Evolutionary conservation across 768 basidiomycete species (phyloP).

Genomic region (Coprinopsis marcescibilis): DNA sequence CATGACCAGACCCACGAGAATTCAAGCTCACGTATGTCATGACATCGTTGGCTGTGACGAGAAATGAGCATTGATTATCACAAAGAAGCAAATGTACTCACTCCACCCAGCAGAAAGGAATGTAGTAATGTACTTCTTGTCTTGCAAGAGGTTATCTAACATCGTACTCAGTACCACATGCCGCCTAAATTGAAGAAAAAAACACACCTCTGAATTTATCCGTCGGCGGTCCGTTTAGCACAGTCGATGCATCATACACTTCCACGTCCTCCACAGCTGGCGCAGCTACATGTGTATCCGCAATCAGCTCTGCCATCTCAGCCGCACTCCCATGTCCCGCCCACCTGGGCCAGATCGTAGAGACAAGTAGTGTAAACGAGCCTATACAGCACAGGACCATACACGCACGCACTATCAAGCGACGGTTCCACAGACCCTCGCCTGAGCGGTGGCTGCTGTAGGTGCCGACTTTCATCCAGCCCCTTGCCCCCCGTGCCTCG

Average conservation of each 20-base stretch:
- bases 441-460: too few species aligned
- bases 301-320: too few species aligned
- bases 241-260: background rate
- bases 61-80: background rate
- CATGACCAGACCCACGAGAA: background rate
- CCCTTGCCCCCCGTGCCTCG: too few species aligned
- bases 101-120: slow-evolving; percentile 3
- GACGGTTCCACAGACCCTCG: too few species aligned
- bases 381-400: too few species aligned
- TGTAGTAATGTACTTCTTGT: slow-evolving; percentile 1
- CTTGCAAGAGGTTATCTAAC: background rate
- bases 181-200: background rate
- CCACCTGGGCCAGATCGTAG: too few species aligned
- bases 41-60: slow-evolving; percentile 2
- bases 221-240: background rate
- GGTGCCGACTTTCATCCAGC: too few species aligned
- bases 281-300: background rate
- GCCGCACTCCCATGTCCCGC: too few species aligned
- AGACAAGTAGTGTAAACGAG: too few species aligned
- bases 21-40: background rate
- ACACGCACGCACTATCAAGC: too few species aligned
- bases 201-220: background rate
- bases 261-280: background rate
- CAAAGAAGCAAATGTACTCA: background rate
- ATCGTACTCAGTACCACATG: background rate